Evolutionary conservation across 139 green algal genomes (phyloP), one percentile per base, ranked within the genome.

Genomic region (Haematococcus lacustris): DNA sequence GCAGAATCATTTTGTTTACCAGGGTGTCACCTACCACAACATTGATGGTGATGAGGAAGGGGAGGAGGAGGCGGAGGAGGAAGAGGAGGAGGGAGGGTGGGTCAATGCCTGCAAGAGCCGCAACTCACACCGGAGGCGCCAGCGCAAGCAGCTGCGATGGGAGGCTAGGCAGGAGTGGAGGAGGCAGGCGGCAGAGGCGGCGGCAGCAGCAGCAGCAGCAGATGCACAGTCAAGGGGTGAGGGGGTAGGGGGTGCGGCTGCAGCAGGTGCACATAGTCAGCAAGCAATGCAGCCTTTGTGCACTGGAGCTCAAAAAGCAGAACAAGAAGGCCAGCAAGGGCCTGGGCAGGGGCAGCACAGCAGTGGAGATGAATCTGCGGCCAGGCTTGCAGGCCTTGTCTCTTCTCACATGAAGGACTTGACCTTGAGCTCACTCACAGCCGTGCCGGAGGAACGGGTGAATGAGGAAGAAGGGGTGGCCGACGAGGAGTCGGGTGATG

Each of bases 71-170:
- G 78, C 76, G 1, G 79, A 79, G 9, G 79, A 77, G 23, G 72
- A 74, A 39, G 78, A 84, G 0, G 78, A 75, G 9, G 68, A 75
- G 21, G 74, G 61, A 33, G 76, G 39, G 26, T 85, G 79, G 79
- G 30, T 32, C 25, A 74, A 63, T 6, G 75, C 57, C 5, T 3
- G 26, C 4, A 82, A 82, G 72, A 80, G 72, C 69, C 68, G 73
- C 2, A 80, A 78, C 33, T 62, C 75, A 2, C 72, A 64, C 32
- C 68, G 79, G 28, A 71, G 75, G 30, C 41, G 41, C 26, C 32
- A 72, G 35, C 68, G 79, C 6, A 81, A 73, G 9, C 71, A 74
- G 50, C 39, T 33, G 53, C 67, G 68, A 26, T 76, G 34, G 25
- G 41, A 76, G 59, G 78, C 66, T 1, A 68, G 74, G 66, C 39